A percentile compares a stretch with the other conserved stretches of the same genome.
These are phyloP conservation scores for Aleurites moluccanus DNA, from an alignment of 441 rosid genomes.

Conservation along the genomic window DNA sequence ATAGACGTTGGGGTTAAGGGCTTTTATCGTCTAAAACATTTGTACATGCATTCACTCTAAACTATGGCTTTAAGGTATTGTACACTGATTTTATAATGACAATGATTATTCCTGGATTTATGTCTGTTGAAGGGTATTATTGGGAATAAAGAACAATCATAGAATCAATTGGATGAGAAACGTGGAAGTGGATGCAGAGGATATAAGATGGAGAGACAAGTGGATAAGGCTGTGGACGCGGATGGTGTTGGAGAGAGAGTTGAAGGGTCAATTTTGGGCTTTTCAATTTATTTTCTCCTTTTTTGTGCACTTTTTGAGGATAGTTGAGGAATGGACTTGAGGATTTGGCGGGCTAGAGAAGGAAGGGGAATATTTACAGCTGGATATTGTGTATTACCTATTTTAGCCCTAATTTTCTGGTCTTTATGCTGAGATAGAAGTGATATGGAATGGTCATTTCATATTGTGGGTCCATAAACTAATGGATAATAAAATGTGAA, in stretches of 20 bases:
- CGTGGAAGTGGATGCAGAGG: no score
- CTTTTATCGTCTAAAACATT: not conserved
- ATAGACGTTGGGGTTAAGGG: not conserved
- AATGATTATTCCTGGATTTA: no score
- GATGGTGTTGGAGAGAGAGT: slow-evolving; percentile 12
- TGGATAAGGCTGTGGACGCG: slow-evolving; percentile 35
- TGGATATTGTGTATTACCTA: not conserved
- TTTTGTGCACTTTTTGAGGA: not conserved
- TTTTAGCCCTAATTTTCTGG: not conserved
- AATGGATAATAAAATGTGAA: not conserved
- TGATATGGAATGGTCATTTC: not conserved
- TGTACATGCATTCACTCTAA: not conserved
- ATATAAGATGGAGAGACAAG: not conserved
- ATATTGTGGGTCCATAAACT: not conserved
- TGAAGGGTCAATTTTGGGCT: slow-evolving; percentile 1
- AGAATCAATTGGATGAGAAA: no score
- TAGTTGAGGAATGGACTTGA: slow-evolving; percentile 14
- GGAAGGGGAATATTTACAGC: not conserved
- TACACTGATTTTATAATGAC: no score
- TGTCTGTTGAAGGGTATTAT: no score
- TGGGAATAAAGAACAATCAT: no score
- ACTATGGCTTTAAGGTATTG: not conserved
- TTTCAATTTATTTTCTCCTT: not conserved
- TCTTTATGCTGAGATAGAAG: not conserved
- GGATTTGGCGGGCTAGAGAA: not conserved